A percentile compares a stretch with the other conserved stretches of the same genome.
phyloP scores from a whole-genome alignment of 2,329 filamentous ascomycete genomes.

The Chrysoporthe deuterocubensis region DNA sequence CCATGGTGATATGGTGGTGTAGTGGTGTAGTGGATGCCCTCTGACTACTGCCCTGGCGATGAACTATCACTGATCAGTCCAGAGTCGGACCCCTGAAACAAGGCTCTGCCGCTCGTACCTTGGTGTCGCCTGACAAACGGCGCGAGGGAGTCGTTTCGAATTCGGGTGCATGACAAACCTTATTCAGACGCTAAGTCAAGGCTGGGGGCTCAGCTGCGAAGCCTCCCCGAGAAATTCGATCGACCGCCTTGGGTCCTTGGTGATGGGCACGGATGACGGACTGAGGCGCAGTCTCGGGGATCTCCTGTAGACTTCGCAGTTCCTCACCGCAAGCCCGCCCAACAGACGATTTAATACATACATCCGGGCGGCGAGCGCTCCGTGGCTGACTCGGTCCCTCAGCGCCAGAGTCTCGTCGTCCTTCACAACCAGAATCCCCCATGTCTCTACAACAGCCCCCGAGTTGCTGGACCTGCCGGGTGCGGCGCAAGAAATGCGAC shows the following conservation, averaged over 20 bases:
- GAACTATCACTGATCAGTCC: not conserved
- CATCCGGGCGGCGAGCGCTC: not conserved
- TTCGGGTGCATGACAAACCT: slow-evolving; percentile 6
- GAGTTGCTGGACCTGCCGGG: slow-evolving; percentile 45
- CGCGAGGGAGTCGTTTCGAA: not conserved
- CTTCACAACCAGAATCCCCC: not conserved
- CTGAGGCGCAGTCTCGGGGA: not conserved
- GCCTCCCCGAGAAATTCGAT: not conserved
- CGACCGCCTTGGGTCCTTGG: not conserved
- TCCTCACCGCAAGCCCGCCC: not conserved
- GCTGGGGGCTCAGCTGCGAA: slow-evolving; percentile 4
- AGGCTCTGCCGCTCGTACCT: not conserved
- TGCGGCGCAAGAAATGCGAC: slow-evolving; percentile 35
- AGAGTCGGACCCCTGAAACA: slow-evolving; percentile 1
- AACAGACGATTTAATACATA: not conserved
- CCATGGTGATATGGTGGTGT: no score
- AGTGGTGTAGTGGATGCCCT: no score
- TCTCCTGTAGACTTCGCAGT: not conserved
- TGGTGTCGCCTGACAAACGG: not conserved
- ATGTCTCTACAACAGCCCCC: slow-evolving; percentile 20
- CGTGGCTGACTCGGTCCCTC: not conserved
- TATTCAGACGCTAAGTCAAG: slow-evolving; percentile 1
- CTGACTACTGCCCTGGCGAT: not conserved
- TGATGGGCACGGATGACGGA: not conserved
- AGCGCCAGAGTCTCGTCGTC: not conserved